Conservation (phyloP, 1,139 yeast species). For the Hemisphaericaspora xylofermentans region DNA sequence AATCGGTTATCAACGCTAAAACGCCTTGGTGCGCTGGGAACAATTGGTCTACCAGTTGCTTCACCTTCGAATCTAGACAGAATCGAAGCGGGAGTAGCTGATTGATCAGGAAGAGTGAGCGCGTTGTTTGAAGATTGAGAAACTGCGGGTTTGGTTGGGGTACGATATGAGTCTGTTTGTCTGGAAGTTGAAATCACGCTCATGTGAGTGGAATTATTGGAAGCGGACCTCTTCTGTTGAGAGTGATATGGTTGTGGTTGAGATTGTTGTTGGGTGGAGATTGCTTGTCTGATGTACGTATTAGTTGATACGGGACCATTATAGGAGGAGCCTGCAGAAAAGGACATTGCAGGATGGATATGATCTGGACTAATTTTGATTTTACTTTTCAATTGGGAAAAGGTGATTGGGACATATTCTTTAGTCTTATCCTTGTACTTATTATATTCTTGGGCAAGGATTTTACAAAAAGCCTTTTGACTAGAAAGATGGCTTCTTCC, state of each 20-base stretch:
- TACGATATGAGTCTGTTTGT: background rate
- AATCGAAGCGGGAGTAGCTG: background rate
- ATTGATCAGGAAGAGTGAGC: background rate
- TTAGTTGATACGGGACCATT: background rate
- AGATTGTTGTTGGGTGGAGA: background rate
- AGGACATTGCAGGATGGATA: background rate
- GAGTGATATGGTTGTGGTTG: background rate
- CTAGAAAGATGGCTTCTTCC: conserved; percentile 1
- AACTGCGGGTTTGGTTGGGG: background rate
- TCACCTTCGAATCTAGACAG: background rate
- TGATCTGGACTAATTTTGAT: background rate
- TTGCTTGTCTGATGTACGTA: conserved; percentile 1
- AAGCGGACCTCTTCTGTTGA: background rate
- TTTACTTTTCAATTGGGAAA: background rate
- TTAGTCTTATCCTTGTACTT: conserved; percentile 1
- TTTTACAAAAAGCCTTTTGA: conserved; percentile 2
- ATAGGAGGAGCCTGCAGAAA: background rate
- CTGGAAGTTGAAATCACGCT: background rate
- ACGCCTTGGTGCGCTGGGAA: background rate
- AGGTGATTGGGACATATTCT: conserved; percentile 1
- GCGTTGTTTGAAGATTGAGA: background rate
- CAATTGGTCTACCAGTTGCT: background rate
- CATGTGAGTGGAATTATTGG: background rate
- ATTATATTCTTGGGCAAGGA: conserved; percentile 2
- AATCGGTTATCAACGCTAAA: background rate